A percentile compares a stretch with the other conserved stretches of the same genome.
Evolutionary conservation across 352 stramenopile genomes (phyloP).

Genomic region (Aphanomyces astaci): DNA sequence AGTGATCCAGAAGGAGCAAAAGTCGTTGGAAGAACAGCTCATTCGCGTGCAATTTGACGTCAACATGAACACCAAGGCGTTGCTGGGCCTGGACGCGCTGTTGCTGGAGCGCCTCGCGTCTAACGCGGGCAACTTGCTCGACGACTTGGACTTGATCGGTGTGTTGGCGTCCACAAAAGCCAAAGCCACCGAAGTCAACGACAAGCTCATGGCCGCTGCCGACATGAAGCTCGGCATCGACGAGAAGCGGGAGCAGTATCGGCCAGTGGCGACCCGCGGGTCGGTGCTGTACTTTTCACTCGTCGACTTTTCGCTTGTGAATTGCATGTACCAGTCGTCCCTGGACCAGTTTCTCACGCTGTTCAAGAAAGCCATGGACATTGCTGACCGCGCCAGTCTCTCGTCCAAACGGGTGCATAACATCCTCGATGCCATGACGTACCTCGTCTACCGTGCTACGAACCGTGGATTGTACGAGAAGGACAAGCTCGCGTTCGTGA

Average conservation of each 20-base stretch:
- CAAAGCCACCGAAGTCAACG: constrained; percentile 85
- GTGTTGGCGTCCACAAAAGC: constrained; percentile 84
- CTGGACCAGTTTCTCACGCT: constrained; percentile 86
- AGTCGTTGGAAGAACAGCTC: constrained; percentile 84
- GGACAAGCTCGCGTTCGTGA: constrained; percentile 63
- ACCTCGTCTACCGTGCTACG: constrained; percentile 64
- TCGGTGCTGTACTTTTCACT: constrained; percentile 87
- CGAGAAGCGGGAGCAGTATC: constrained; percentile 88
- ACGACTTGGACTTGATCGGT: constrained; percentile 80
- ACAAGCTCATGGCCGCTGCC: constrained; percentile 82
- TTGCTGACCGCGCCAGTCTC: constrained; percentile 66
- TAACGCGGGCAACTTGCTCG: constrained; percentile 82
- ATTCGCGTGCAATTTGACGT: constrained; percentile 77
- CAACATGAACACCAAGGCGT: constrained; percentile 79
- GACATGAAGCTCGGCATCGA: constrained; percentile 85
- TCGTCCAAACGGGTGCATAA: constrained; percentile 79
- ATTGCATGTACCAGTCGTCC: constrained; percentile 87
- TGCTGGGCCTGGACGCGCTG: constrained; percentile 75
- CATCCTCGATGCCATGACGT: constrained; percentile 85
- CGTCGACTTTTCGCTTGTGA: constrained; percentile 81
- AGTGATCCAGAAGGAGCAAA: constrained; percentile 89
- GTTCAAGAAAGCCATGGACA: constrained; percentile 78
- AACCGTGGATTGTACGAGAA: constrained; percentile 70
- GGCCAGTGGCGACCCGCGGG: constrained; percentile 77
- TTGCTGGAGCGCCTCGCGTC: constrained; percentile 80